Evolutionary conservation across 2,329 filamentous ascomycete species (phyloP).

Genomic region (Stachybotrys chartarum): DNA sequence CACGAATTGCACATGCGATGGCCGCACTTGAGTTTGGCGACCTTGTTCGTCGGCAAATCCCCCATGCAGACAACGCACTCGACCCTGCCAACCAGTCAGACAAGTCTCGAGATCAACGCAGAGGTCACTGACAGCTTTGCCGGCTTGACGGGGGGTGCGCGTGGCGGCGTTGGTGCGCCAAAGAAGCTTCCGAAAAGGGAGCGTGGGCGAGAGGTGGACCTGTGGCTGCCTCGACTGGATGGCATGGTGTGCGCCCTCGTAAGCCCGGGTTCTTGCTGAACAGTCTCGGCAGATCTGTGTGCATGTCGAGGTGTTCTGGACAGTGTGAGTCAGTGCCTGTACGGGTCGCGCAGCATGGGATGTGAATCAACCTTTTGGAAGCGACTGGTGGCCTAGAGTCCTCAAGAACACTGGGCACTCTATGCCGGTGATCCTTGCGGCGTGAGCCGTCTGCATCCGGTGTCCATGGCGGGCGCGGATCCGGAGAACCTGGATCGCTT

Average conservation of each 20-base stretch:
- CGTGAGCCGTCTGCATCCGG: conserved; percentile 20
- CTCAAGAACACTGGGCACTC: conserved; percentile 21
- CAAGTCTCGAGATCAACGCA: not conserved
- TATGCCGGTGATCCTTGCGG: conserved; percentile 15
- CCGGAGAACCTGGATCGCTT: conserved; percentile 19
- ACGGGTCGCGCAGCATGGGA: not conserved
- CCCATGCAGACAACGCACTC: conserved; percentile 70
- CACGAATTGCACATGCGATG: conserved; percentile 78
- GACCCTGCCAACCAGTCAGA: conserved; percentile 38
- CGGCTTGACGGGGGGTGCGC: conserved; percentile 17
- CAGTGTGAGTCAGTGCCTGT: not conserved
- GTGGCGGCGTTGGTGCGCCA: conserved; percentile 15
- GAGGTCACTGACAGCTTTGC: conserved; percentile 14
- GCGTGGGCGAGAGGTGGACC: conserved; percentile 16
- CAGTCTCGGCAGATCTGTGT: conserved; percentile 7
- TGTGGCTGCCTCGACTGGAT: conserved; percentile 11
- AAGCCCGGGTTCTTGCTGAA: conserved; percentile 13
- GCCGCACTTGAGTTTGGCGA: conserved; percentile 67
- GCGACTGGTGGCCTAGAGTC: conserved; percentile 25
- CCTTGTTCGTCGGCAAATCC: conserved; percentile 54
- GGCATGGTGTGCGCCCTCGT: conserved; percentile 7
- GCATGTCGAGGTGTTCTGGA: conserved; percentile 1
- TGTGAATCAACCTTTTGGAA: conserved; percentile 19
- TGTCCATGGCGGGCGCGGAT: conserved; percentile 18
- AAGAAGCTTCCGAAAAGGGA: conserved; percentile 18